A percentile compares a stretch with the other conserved stretches of the same genome.
Evolutionary conservation across 2,329 filamentous ascomycete species (phyloP).

Genomic region (Epichloe uncinata): DNA sequence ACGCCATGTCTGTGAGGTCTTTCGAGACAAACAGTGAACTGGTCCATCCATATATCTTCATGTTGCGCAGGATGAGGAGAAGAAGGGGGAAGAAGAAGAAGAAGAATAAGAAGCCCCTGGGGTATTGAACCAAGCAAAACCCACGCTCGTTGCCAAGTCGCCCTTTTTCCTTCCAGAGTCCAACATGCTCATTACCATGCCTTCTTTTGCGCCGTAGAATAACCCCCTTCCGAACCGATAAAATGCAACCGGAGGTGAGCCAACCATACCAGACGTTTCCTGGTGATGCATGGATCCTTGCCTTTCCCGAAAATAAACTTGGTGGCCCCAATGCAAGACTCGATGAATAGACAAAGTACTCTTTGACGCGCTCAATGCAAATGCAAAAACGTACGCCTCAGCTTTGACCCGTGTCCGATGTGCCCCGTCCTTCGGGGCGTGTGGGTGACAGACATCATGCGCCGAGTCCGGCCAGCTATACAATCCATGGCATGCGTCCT

Average conservation of each 20-base stretch:
- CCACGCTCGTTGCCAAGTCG: too few species aligned
- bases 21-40: neutral
- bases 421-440: slow-evolving; percentile 1
- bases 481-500: slow-evolving; percentile 5
- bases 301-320: neutral
- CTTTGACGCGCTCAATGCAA: slow-evolving; percentile 4
- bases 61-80: neutral
- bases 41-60: neutral
- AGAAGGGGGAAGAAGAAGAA: neutral
- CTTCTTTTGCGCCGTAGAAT: slow-evolving; percentile 2
- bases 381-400: slow-evolving; percentile 3
- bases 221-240: neutral
- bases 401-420: slow-evolving; percentile 1
- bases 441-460: slow-evolving; percentile 3
- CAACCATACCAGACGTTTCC: slow-evolving; percentile 2
- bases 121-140: neutral
- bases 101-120: neutral
- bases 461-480: slow-evolving; percentile 1
- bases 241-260: slow-evolving; percentile 3
- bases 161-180: neutral
- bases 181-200: slow-evolving; percentile 4
- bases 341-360: slow-evolving; percentile 4
- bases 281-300: slow-evolving; percentile 5
- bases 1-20: neutral
- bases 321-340: slow-evolving; percentile 4